Base-by-base conservation (phyloP, 371 early-diverging fungal genomes). In the Dentiscutata heterogama region DNA sequence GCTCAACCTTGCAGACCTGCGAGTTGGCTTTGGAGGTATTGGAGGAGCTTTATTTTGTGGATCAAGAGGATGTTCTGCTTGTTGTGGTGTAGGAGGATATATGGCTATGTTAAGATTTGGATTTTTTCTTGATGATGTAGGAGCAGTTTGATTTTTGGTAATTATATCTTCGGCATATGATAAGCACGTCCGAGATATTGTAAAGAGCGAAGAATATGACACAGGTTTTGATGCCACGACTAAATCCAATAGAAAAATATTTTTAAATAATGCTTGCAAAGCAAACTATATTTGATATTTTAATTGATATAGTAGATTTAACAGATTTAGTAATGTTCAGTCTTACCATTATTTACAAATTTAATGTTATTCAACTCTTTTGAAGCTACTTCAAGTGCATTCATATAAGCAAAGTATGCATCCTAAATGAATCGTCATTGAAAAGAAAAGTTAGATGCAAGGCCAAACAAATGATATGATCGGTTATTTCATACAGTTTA, bases 271-370 rank as follows among this genome's bases (percentile, higher is more conserved):
- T 11, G 50, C 3, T 25, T 53, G 22, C 22, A n/a, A 58, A 5
- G 22, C 6, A 58, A n/a, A 58, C 18, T 58, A 58, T 8, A 58
- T 58, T 58, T 5, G 58, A n/a, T 20, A n/a, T n/a, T 58, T 56
- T 7, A 14, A 1, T 58, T 2, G 18, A 58, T 58, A 2, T 58
- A n/a, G 20, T 10, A 18, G 6, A 20, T 58, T 58, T 58, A 58
- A 18, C 20, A 58, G 22, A n/a, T 58, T 22, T n/a, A 58, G 0
- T 58, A 20, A 56, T n/a, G 14, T n/a, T 20, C 18, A 70, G 3
- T 70, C 80, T 79, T 68, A 79, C 80, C 80, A 56, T 79, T 79
- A 79, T 79, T 79, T 79, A 79, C 63, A 68, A 79, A 79, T 68
- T 79, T 79, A 13, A 79, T 79, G 31, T 25, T 67, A 51, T 68